phyloP scores from a whole-genome alignment of 2,329 filamentous ascomycete genomes.

The Cordyceps tenuipes region DNA sequence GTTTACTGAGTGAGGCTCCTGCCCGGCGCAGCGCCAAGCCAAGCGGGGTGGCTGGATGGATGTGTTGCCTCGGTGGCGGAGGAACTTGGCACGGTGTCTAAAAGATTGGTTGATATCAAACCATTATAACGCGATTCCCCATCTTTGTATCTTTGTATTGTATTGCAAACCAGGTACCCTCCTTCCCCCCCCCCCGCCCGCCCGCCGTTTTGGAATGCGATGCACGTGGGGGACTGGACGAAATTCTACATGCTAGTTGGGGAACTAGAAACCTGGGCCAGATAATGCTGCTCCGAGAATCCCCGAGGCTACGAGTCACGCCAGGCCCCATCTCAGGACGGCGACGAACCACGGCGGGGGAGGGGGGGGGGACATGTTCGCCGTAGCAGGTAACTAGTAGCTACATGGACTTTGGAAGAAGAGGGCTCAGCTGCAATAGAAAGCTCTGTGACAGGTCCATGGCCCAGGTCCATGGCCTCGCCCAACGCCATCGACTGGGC shows the following conservation, averaged over 20 bases:
- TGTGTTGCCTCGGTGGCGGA: background rate
- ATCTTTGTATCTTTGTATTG: background rate
- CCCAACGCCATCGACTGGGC: too few species aligned
- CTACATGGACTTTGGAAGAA: background rate
- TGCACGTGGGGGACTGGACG: background rate
- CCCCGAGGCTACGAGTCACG: background rate
- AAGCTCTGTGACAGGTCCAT: too few species aligned
- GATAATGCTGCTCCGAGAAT: background rate
- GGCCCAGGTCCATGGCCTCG: too few species aligned
- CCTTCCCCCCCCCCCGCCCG: background rate
- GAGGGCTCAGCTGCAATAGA: background rate
- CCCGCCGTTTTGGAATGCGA: background rate
- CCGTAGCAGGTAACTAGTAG: background rate
- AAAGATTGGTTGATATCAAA: background rate
- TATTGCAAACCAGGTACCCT: background rate
- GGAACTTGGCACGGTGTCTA: background rate
- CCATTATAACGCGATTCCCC: background rate
- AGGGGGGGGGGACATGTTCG: background rate
- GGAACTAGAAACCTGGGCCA: too few species aligned
- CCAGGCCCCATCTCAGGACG: background rate
- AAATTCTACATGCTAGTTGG: too few species aligned
- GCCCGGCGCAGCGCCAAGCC: background rate
- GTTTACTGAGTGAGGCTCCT: background rate
- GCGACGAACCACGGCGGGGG: background rate
- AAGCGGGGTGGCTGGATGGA: background rate